These are phyloP conservation scores for Phaseolus lunatus DNA, from an alignment of 306 rosid species.

Conservation along the genomic window DNA sequence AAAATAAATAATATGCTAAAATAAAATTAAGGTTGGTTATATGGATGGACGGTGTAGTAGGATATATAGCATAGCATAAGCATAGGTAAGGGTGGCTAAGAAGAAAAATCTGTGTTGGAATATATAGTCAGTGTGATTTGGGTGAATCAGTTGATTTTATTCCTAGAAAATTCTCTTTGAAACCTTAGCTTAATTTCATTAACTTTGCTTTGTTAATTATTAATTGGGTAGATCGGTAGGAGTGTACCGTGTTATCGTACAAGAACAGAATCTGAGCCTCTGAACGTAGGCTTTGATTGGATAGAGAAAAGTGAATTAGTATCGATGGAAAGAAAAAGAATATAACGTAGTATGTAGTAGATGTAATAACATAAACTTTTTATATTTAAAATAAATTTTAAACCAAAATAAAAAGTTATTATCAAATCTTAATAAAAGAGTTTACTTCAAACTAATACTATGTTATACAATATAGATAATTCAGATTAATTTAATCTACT, in stretches of 20 bases:
- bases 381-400: no score
- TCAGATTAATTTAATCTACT: no score
- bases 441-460: no score
- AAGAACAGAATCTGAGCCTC: conserved; percentile 47
- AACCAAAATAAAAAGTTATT: no score
- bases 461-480: no score
- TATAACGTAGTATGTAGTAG: no score
- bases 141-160: conserved; percentile 7
- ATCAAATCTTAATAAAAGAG: no score
- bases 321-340: no score
- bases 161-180: background rate
- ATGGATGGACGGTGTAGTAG: conserved; percentile 62
- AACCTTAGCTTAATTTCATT: background rate
- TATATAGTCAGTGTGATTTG: conserved; percentile 61
- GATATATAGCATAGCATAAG: conserved; percentile 7
- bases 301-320: no score
- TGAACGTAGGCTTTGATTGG: no score
- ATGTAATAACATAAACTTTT: no score
- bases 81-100: conserved; percentile 47
- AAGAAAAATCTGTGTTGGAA: conserved; percentile 52
- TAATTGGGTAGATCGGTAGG: conserved; percentile 31
- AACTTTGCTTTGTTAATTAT: conserved; percentile 26
- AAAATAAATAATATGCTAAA: conserved; percentile 25
- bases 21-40: conserved; percentile 10
- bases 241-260: conserved; percentile 45